Evolutionary conservation across 495 filamentous ascomycete species (phyloP), one percentile per base, ranked within the genome.

Genomic region (Bacidia rubella): DNA sequence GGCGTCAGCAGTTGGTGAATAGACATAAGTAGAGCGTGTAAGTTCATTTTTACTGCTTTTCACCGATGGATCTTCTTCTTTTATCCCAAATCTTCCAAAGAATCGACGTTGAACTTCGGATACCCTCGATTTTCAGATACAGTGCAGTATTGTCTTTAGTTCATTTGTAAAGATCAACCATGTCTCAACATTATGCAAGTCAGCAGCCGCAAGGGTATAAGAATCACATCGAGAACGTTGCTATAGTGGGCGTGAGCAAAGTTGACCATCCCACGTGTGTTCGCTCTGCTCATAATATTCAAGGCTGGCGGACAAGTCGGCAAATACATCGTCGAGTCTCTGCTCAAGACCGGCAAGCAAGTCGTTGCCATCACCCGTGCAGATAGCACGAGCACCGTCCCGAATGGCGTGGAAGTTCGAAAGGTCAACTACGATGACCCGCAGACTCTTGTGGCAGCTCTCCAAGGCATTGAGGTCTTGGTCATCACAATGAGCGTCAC

Each of bases 241-340:
- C 73, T 35, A 70, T 77, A 54, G 67, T 76, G 35, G 73, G 73
- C 0, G 29, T 35, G 15, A 35, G 29, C n/a, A n/a, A n/a, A n/a
- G n/a, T n/a, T 35, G 7, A 7, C 29, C 68, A 43, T 68, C 53
- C 29, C 32, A 39, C 3, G 4, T 29, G 21, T 41, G 38, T 2
- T 20, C 17, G 5, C 32, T 42, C 42, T 23, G 3, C 1, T 17
- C 26, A 10, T 20, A 11, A 19, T 25, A 84, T 80, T 35, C 29
- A 35, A 35, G 29, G 78, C 76, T 4, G 70, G 68, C 44, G 83
- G 84, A 45, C 69, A 70, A 39, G 56, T 73, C 38, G 83, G 83
- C 51, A 70, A 64, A 22, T 66, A 62, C 60, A 75, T 86, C 39
- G 62, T 74, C 11, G 56, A 71, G 15, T 68, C 63, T 22, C 62